phyloP scores from a whole-genome alignment of 2,329 filamentous ascomycete genomes.

The Fusarium heterosporum region DNA sequence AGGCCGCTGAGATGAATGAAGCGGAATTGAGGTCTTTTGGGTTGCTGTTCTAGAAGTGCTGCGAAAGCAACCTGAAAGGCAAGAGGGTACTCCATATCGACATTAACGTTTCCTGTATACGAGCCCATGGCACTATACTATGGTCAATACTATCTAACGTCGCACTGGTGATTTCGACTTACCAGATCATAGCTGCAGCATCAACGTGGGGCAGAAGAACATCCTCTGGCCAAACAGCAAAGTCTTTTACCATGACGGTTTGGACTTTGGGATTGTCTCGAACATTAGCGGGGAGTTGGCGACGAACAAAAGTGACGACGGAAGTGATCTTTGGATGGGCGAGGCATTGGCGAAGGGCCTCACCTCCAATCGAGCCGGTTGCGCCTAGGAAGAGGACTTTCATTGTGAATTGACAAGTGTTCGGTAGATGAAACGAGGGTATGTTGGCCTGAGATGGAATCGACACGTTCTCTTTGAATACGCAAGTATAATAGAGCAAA shows the following conservation, averaged over 20 bases:
- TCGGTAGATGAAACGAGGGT: not conserved
- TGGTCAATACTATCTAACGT: not conserved
- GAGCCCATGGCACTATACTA: conserved; percentile 38
- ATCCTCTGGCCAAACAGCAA: conserved; percentile 33
- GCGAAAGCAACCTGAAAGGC: conserved; percentile 31
- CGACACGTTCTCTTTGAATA: not conserved
- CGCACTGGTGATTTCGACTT: not conserved
- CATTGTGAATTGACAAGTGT: conserved; percentile 39
- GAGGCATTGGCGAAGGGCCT: conserved; percentile 50
- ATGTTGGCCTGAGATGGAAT: not conserved
- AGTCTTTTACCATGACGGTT: conserved; percentile 35
- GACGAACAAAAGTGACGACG: conserved; percentile 51
- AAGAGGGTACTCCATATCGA: conserved; percentile 40
- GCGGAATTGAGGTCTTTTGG: conserved; percentile 36
- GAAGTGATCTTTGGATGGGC: conserved; percentile 46
- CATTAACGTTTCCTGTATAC: conserved; percentile 30
- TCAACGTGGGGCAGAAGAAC: conserved; percentile 27
- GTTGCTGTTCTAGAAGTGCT: conserved; percentile 6
- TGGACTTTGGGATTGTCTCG: conserved; percentile 33
- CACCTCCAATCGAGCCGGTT: conserved; percentile 51
- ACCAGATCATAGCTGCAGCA: conserved; percentile 44
- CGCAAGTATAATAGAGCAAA: no score
- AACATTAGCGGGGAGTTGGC: conserved; percentile 38
- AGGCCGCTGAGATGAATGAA: conserved; percentile 52
- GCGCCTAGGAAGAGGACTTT: conserved; percentile 53